Evolutionary conservation across 305 asterid species (phyloP), one percentile per base, ranked within the genome.

Genomic region (Fraxinus velutina): DNA sequence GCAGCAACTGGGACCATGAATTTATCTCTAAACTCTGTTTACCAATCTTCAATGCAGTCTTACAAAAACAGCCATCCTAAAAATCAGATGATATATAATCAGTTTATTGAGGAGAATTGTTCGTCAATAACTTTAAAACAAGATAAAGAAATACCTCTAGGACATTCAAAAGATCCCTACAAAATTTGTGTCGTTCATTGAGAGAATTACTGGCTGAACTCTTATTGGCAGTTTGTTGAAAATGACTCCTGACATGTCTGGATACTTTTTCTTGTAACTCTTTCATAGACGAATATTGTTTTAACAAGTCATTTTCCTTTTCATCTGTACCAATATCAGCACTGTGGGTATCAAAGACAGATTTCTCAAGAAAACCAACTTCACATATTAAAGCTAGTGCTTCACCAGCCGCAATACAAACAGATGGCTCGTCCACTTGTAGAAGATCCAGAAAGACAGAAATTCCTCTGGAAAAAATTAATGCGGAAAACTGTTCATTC

Each of bases 331-430:
- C 34, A 74, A 24, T 22, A 60, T 66, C 29, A 32, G 77, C 85
- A 13, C 15, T 5, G n/a, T 55, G 34, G 9, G 36, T 27, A 75
- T 81, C 24, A 50, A 50, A 15, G 24, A 72, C 9, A 50, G 80
- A 83, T 80, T 77, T 86, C 72, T 86, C 86, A 27, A 79, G 82
- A 22, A 30, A 80, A 62, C 84, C 86, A 37, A 78, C 55, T 77
- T 86, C 88, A 78, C 86, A 83, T 47, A 83, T 86, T 66, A 86
- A 80, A 66, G 88, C 88, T 62, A 86, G 62, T 22, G 88, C 88
- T 80, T 83, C 85, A 66, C 79, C 55, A 57, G 88, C 88, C 47
- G 83, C 82, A 73, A 47, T 57, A 22, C 52, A 29, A 24, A 86
- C 75, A 47, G 78, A 80, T 78, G 33, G 84, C 71, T 83, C 83